Evolutionary conservation across 1,139 yeast genomes (phyloP).

Genomic region (Scheffersomyces titani): DNA sequence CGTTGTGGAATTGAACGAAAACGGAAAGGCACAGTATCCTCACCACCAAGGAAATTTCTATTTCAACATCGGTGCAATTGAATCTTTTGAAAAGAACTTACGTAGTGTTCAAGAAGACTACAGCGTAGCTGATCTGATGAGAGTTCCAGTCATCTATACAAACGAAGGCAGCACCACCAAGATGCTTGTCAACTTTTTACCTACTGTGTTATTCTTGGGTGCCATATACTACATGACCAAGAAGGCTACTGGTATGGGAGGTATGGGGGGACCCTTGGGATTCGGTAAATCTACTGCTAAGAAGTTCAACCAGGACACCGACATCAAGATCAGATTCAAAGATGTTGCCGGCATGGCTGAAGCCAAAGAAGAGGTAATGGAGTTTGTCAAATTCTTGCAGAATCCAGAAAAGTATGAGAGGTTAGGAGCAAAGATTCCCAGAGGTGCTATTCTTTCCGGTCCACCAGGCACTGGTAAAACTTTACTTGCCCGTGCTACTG

Average conservation of each 20-base stretch:
- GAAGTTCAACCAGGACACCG: slow-evolving; percentile 88
- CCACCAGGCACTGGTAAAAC: slow-evolving; percentile 99
- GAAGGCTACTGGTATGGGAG: slow-evolving; percentile 58
- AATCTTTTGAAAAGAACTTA: slow-evolving; percentile 83
- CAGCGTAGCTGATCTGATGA: slow-evolving; percentile 59
- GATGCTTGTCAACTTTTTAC: slow-evolving; percentile 71
- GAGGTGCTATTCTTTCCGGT: slow-evolving; percentile 96
- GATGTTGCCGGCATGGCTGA: slow-evolving; percentile 98
- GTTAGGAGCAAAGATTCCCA: slow-evolving; percentile 94
- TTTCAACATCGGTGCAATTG: slow-evolving; percentile 90
- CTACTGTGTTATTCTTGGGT: slow-evolving; percentile 81
- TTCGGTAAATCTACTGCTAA: slow-evolving; percentile 91
- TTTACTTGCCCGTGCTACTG: slow-evolving; percentile 94
- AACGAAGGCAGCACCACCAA: slow-evolving; percentile 67
- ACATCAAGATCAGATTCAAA: slow-evolving; percentile 80
- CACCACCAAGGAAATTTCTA: slow-evolving; percentile 21
- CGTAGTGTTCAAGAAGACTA: slow-evolving; percentile 73
- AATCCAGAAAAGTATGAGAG: slow-evolving; percentile 87
- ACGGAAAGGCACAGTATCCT: slow-evolving; percentile 32
- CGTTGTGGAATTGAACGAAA: slow-evolving; percentile 39
- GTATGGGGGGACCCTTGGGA: slow-evolving; percentile 63
- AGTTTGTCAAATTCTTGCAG: slow-evolving; percentile 89
- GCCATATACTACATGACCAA: slow-evolving; percentile 78
- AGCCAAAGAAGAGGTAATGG: slow-evolving; percentile 98
- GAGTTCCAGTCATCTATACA: slow-evolving; percentile 82